Evolutionary conservation across 2,329 filamentous ascomycete genomes (phyloP), one percentile per base, ranked within the genome.

Genomic region (Colletotrichum theobromicola): DNA sequence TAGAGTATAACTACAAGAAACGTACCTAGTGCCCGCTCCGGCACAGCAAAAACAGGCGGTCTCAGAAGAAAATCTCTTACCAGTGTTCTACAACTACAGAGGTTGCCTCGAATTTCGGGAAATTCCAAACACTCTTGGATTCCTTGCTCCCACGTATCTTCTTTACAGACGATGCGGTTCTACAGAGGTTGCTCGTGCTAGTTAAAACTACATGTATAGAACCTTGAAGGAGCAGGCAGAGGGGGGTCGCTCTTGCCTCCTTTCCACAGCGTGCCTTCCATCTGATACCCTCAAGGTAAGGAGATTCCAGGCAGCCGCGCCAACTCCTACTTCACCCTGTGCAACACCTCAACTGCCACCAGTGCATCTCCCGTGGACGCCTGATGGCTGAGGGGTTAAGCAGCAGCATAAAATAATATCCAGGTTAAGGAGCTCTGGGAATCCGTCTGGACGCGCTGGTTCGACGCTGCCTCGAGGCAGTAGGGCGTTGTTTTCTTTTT

Each of bases 301-400:
- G 37, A 16, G n/a, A 42, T 42, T n/a, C 37, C 2, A 42, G 37
- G 5, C 37, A 42, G 37, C 37, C 18, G 18, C 1, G 2, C 2
- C 18, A 42, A 42, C 37, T 2, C 18, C 37, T 12, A 10, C 18
- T 42, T 42, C 37, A 42, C 18, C 10, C 18, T 42, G 10, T n/a
- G 1, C 37, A 18, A 2, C 18, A 6, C 0, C 37, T n/a, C 0
- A 42, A 42, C 10, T 3, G 18, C n/a, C 5, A 42, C 5, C 1
- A 4, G 18, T 42, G 8, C 18, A 42, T 42, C 37, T n/a, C 8
- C 37, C 18, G n/a, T 10, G 35, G 37, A 42, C 5, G 37, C 37
- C 2, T 42, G 8, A 6, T 42, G 8, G 8, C 35, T 42, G 16
- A 18, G 35, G 16, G 35, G 37, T 42, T n/a, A 42, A n/a, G 37